These are phyloP conservation scores for Kalmusia sp. DNA, from an alignment of 2,329 filamentous ascomycete species.

Conservation along the genomic window DNA sequence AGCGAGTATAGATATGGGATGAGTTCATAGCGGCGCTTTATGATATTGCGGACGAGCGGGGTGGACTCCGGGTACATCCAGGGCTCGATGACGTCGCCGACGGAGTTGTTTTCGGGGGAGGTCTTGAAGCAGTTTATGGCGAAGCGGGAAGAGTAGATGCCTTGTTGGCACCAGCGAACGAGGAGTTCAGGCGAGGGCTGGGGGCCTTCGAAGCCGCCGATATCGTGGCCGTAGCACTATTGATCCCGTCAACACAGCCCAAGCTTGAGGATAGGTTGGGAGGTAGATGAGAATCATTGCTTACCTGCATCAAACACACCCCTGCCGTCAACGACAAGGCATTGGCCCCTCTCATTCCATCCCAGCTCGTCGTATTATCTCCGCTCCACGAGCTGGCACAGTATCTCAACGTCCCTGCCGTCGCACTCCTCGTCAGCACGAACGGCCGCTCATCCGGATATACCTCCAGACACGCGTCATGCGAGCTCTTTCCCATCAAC, in stretches of 20 bases:
- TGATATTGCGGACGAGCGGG: slow-evolving; percentile 67
- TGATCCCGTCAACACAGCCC: background rate
- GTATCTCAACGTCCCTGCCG: slow-evolving; percentile 73
- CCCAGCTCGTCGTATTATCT: slow-evolving; percentile 78
- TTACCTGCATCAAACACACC: slow-evolving; percentile 69
- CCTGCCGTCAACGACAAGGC: slow-evolving; percentile 72
- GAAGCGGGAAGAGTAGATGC: slow-evolving; percentile 73
- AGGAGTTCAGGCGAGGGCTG: slow-evolving; percentile 75
- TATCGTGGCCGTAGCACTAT: slow-evolving; percentile 74
- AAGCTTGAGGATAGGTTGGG: too few species aligned
- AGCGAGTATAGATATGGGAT: slow-evolving; percentile 75
- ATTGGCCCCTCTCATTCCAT: slow-evolving; percentile 75
- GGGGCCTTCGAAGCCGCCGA: slow-evolving; percentile 77
- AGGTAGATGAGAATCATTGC: slow-evolving; percentile 1
- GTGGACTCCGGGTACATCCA: slow-evolving; percentile 78
- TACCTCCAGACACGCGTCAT: slow-evolving; percentile 68
- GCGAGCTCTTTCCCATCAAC: slow-evolving; percentile 73
- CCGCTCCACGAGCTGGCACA: slow-evolving; percentile 77
- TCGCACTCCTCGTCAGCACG: slow-evolving; percentile 74
- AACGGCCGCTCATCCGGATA: slow-evolving; percentile 69
- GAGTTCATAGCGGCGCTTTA: slow-evolving; percentile 74
- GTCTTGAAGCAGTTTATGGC: slow-evolving; percentile 84
- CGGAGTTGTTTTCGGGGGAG: slow-evolving; percentile 66
- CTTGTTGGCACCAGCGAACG: slow-evolving; percentile 76
- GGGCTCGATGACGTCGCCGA: slow-evolving; percentile 77